phyloP scores from a whole-genome alignment of 306 rosid genomes.

The Fragaria vesca region DNA sequence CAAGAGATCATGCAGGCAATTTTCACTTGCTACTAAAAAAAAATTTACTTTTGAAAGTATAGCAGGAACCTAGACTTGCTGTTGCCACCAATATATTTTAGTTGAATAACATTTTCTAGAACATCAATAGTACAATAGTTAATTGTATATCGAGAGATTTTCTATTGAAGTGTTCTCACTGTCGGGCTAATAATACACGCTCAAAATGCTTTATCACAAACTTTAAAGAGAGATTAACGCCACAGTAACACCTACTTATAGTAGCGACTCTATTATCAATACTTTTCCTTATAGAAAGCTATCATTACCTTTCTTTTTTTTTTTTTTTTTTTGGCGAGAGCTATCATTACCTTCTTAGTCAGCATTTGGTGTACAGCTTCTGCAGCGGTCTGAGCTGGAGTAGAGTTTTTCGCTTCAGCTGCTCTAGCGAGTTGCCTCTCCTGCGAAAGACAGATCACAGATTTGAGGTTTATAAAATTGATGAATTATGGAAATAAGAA shows the following conservation, averaged over 20 bases:
- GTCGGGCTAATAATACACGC: too few relatives aligned
- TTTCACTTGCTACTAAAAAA: too few relatives aligned
- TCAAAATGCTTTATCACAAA: too few relatives aligned
- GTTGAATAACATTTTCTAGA: too few relatives aligned
- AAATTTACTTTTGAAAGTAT: too few relatives aligned
- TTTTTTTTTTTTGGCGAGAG: not conserved
- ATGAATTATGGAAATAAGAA: not conserved
- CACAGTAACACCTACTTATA: not conserved
- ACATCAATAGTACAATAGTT: too few relatives aligned
- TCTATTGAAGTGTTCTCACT: too few relatives aligned
- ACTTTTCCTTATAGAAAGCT: not conserved
- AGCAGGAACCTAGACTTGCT: too few relatives aligned
- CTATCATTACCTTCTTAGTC: slow-evolving; percentile 13
- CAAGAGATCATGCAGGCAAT: too few relatives aligned
- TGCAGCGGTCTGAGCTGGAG: slow-evolving; percentile 4
- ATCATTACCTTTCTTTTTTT: not conserved
- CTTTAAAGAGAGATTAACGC: too few relatives aligned
- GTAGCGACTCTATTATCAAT: not conserved
- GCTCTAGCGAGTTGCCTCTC: slow-evolving; percentile 20
- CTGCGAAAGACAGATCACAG: slow-evolving; percentile 6
- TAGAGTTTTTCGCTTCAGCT: slow-evolving; percentile 10
- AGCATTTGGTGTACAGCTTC: slow-evolving; percentile 9
- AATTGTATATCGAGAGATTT: too few relatives aligned
- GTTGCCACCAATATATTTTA: too few relatives aligned
- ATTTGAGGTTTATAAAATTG: not conserved